Conservation (phyloP, 73 alveolate genomes). For the Tetrahymena borealis region DNA sequence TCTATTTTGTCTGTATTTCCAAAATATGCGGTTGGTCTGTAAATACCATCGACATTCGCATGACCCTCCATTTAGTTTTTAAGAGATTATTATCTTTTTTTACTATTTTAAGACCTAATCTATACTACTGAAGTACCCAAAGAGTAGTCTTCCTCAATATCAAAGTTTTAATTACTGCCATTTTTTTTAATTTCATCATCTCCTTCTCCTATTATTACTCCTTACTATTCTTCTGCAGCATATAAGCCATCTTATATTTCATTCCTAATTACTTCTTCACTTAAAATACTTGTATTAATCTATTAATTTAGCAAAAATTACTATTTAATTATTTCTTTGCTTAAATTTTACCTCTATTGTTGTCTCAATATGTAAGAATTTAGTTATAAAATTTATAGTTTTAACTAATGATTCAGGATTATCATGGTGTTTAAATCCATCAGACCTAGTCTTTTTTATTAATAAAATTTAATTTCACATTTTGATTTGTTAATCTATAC, state of each 20-base stretch:
- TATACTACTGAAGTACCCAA: too few relatives aligned
- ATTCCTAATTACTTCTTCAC: too few relatives aligned
- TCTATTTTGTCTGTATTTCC: neutral
- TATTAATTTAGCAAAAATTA: neutral
- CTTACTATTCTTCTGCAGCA: too few relatives aligned
- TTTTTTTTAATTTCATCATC: too few relatives aligned
- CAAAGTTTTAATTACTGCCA: too few relatives aligned
- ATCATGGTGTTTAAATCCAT: neutral
- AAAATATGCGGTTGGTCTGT: neutral
- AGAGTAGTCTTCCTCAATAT: too few relatives aligned
- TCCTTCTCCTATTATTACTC: too few relatives aligned
- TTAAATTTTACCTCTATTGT: neutral
- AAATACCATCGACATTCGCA: neutral
- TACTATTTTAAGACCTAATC: too few relatives aligned
- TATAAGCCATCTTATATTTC: too few relatives aligned
- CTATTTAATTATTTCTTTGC: neutral
- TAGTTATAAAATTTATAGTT: neutral
- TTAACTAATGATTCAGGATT: neutral
- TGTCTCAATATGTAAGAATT: neutral
- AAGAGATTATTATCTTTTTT: too few relatives aligned
- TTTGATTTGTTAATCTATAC: neutral
- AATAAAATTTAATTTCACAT: neutral
- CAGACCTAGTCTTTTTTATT: neutral
- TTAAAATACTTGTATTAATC: neutral
- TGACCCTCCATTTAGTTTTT: too few relatives aligned